These are phyloP conservation scores for Aspergillus brunneoviolaceus DNA, from an alignment of 2,329 filamentous ascomycete genomes.

Conservation along the genomic window DNA sequence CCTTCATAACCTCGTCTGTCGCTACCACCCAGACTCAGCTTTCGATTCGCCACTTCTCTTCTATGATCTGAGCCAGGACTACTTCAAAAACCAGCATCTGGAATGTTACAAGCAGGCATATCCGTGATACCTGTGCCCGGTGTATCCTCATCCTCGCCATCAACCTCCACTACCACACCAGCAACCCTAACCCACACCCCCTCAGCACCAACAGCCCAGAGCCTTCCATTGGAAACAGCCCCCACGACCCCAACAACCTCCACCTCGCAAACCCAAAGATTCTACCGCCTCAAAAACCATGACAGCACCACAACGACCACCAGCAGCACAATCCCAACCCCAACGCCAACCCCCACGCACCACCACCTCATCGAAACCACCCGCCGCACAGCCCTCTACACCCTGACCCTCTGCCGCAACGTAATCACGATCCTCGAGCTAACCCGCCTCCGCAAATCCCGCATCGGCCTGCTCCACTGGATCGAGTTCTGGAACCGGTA, in stretches of 20 bases:
- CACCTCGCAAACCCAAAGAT: constrained; percentile 9
- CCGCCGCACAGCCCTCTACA: constrained; percentile 23
- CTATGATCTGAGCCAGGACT: too few species aligned
- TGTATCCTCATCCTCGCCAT: constrained; percentile 1
- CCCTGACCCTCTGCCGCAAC: constrained; percentile 27
- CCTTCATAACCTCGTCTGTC: constrained; percentile 5
- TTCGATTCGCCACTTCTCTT: not conserved
- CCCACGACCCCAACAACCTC: too few species aligned
- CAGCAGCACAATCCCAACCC: not conserved
- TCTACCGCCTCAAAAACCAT: constrained; percentile 15
- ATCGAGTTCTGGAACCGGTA: constrained; percentile 30
- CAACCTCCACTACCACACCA: too few species aligned
- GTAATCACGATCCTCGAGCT: constrained; percentile 30
- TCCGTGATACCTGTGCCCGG: not conserved
- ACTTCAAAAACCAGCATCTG: not conserved
- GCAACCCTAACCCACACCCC: not conserved
- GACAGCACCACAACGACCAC: not conserved
- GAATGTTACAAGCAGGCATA: constrained; percentile 14
- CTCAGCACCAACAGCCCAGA: not conserved
- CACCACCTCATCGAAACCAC: constrained; percentile 17
- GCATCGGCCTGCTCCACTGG: constrained; percentile 29
- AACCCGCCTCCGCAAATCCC: constrained; percentile 31
- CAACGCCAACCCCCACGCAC: not conserved
- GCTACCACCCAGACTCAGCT: not conserved
- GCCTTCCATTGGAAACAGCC: too few species aligned